Conservation (phyloP, 371 early-diverging fungal genomes). For the Phascolomyces articulosus region DNA sequence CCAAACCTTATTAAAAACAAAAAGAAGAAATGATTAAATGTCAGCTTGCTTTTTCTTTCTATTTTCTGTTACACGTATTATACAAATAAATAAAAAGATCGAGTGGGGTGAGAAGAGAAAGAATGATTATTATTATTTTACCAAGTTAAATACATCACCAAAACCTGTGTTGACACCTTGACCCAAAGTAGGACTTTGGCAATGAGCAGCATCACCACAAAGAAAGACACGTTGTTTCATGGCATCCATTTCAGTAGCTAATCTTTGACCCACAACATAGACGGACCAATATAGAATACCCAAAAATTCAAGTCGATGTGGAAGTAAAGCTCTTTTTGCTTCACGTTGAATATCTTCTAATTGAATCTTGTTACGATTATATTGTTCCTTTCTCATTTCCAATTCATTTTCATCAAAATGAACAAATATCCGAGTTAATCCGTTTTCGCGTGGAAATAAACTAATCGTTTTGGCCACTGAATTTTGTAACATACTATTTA, state of each 20-base stretch:
- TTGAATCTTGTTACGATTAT: conserved; percentile 51
- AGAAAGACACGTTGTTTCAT: conserved; percentile 37
- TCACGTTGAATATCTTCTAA: conserved; percentile 51
- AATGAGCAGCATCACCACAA: conserved; percentile 52
- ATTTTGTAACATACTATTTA: conserved; percentile 38
- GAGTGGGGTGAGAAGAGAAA: background rate
- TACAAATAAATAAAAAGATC: background rate
- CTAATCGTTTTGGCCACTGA: conserved; percentile 39
- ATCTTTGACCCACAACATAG: conserved; percentile 48
- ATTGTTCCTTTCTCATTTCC: conserved; percentile 40
- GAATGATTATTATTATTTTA: conserved; percentile 9
- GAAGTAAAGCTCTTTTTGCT: conserved; percentile 46
- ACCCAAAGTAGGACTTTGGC: conserved; percentile 49
- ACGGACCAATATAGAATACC: conserved; percentile 52
- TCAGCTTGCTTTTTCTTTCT: background rate
- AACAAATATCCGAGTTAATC: conserved; percentile 47
- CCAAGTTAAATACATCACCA: conserved; percentile 49
- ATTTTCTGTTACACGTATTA: background rate
- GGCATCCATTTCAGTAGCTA: conserved; percentile 33
- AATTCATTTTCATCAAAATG: conserved; percentile 44
- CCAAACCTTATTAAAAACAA: conserved; percentile 27
- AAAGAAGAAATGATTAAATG: background rate
- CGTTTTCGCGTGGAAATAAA: conserved; percentile 51
- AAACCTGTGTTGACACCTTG: conserved; percentile 51
- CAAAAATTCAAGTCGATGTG: conserved; percentile 48